Percentiles rank a stretch among this genome's conserved stretches.
These are phyloP conservation scores for Chenopodium suecicum DNA, from an alignment of 148 eudicot species.

Conservation along the genomic window DNA sequence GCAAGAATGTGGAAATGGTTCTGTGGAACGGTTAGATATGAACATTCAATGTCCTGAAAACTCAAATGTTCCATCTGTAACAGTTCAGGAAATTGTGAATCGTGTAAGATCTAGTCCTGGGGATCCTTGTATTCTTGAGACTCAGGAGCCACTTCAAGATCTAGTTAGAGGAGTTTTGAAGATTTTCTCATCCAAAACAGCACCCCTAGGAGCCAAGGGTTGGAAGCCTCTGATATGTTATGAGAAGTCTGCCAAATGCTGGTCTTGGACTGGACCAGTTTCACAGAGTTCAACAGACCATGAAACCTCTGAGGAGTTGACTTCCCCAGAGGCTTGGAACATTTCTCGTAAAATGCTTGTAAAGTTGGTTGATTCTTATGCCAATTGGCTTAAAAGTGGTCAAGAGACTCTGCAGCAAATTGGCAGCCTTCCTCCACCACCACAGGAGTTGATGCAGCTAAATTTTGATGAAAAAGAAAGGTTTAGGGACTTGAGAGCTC, in stretches of 20 bases:
- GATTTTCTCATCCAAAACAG: slow-evolving; percentile 75
- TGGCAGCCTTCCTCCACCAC: slow-evolving; percentile 91
- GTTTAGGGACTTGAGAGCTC: slow-evolving; percentile 86
- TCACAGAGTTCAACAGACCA: slow-evolving; percentile 42
- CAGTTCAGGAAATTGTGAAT: slow-evolving; percentile 73
- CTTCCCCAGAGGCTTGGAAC: slow-evolving; percentile 84
- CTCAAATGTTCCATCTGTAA: slow-evolving; percentile 52
- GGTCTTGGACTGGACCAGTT: slow-evolving; percentile 88
- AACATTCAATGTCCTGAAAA: slow-evolving; percentile 36
- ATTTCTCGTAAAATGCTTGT: slow-evolving; percentile 86
- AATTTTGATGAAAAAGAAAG: slow-evolving; percentile 89
- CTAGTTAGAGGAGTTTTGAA: slow-evolving; percentile 86
- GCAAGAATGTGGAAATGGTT: slow-evolving; percentile 39
- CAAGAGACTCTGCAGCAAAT: slow-evolving; percentile 89
- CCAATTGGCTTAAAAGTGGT: slow-evolving; percentile 91
- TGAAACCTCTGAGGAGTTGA: slow-evolving; percentile 60
- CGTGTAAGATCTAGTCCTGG: slow-evolving; percentile 86
- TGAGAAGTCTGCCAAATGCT: slow-evolving; percentile 66
- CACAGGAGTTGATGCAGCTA: slow-evolving; percentile 58
- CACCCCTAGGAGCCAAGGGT: slow-evolving; percentile 89
- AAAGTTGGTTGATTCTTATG: slow-evolving; percentile 87
- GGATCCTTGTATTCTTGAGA: slow-evolving; percentile 88
- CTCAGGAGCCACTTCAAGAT: slow-evolving; percentile 95
- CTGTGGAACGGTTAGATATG: slow-evolving; percentile 37
- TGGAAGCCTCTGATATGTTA: slow-evolving; percentile 84